These are phyloP conservation scores for Cyclotella cryptica DNA, from an alignment of 108 stramenopile species.

Conservation along the genomic window DNA sequence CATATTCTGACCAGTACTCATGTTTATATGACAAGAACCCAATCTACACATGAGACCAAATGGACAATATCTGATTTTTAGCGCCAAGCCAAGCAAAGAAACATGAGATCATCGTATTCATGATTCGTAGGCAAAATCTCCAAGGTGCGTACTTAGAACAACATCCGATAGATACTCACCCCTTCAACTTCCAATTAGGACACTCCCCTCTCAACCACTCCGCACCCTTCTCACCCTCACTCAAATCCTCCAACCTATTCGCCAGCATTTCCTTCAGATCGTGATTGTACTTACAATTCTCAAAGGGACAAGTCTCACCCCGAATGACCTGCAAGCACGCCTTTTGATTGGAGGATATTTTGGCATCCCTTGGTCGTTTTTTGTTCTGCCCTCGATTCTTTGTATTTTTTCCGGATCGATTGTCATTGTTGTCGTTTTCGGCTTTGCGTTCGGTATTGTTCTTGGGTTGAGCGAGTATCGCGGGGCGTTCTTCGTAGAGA, in stretches of 20 bases:
- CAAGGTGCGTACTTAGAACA: not conserved
- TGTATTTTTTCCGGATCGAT: constrained; percentile 35
- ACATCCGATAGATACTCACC: constrained; percentile 60
- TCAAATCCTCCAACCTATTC: constrained; percentile 64
- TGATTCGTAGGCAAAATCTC: not conserved
- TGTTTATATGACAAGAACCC: constrained; percentile 73
- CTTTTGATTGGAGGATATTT: constrained; percentile 55
- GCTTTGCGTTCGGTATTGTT: not conserved
- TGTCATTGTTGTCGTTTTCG: constrained; percentile 30
- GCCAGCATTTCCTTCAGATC: constrained; percentile 76
- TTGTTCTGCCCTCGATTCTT: constrained; percentile 69
- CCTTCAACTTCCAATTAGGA: constrained; percentile 44
- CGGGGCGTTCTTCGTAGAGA: constrained; percentile 43
- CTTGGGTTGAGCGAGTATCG: constrained; percentile 34
- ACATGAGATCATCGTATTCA: not conserved
- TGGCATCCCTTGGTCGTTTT: constrained; percentile 82
- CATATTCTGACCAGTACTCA: constrained; percentile 76
- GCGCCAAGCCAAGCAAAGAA: not conserved
- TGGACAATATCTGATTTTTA: constrained; percentile 61
- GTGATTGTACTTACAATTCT: constrained; percentile 83
- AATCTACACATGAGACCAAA: constrained; percentile 83
- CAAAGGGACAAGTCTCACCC: constrained; percentile 64
- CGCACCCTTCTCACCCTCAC: constrained; percentile 57
- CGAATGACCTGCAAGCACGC: constrained; percentile 67
- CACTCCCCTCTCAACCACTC: constrained; percentile 45